Base-by-base conservation (phyloP, 805 yeast genomes). In the Candida patagonica region DNA sequence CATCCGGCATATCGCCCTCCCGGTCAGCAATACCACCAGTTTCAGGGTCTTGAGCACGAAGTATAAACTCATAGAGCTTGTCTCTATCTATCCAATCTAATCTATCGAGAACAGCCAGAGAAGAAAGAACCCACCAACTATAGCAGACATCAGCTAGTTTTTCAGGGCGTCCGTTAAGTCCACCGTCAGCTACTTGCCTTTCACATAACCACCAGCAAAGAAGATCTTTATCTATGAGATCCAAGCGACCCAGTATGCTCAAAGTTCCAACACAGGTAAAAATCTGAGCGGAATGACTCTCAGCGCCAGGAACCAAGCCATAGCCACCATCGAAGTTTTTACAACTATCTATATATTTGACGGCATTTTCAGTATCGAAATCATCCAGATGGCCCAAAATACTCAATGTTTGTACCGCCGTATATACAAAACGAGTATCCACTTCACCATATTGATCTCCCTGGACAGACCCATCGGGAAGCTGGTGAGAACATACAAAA, bases 91-190 rank as follows among this genome's bases (percentile, higher is more conserved):
- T 80, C 87, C 95, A 87, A 47, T 82, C 73, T 15, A 77, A 57
- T 45, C 73, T 76, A 0, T 65, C 73, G 16, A 89, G 65, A 26
- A 85, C 77, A 0, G 81, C 71, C 42, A 88, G 61, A 2, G 86
- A 71, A 1, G 94, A 80, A 17, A 87, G 58, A 7, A 87, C 94
- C 99, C 99, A 92, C 95, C 96, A 92, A 51, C 92, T 78, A 57
- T 92, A 92, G 57, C 99, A 92, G n/a, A 85, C 95, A 60, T 92
- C 99, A 0, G 97, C 95, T 15, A 86, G 63, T 57, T 92, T 92
- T 43, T 92, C 95, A 0, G 97, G 96, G 37, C 99, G 71, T 1
- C 99, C 99, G 55, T 92, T 92, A 41, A 92, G 67, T 0, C 99
- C 99, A 5, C 99, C 99, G 22, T 71, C 71, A 5, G 73, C 69